Base-by-base conservation (phyloP, 2,329 filamentous ascomycete genomes). In the Talaromyces sp. region DNA sequence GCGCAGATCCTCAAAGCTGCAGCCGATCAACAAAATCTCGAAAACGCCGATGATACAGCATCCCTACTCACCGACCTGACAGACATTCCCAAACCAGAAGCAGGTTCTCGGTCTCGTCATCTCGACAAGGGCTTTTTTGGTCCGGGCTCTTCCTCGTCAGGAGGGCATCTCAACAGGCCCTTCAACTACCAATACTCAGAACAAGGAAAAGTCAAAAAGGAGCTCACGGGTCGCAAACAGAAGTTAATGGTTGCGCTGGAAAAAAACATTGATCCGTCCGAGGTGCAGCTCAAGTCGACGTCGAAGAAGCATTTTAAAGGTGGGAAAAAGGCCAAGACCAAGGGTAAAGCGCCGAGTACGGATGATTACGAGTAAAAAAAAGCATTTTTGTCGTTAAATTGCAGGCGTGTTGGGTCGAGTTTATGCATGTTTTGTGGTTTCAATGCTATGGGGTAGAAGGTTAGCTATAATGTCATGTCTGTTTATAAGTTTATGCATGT, bases 41-140 rank as follows among this genome's bases (percentile, higher is more conserved):
- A 65, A 17, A 25, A 57, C 60, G 47, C 63, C 11, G 58, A 59
- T 10, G 57, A 59, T 3, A 44, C 42, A 19, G 42, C 33, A 33
- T 59, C 61, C 13, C 39, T 42, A 15, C 28, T 57, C 9, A 51
- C 53, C 32, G 53, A 32, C 15, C 22, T 57, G 13, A 60, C 54
- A 57, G 27, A 51, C 62, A 68, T 84, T 5, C 81, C 83, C 11
- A 30, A 49, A 33, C 4, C 15, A n/a, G 81, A 85, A 53, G 92
- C 93, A 52, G 92, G 93, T 0, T 75, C 84, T 33, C 96, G 96
- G 73, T 90, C 92, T 0, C 81, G 86, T 65, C 85, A 84, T 61
- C 81, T 99, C 22, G 95, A 99, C 78, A 91, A 89, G 71, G 85
- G 85, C n/a, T 99, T 98, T 81, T 99, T 99, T 72, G 88, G 84